Evolutionary conservation across 257 asterid species (phyloP), one percentile per base, ranked within the genome.

Genomic region (Rhazya stricta): DNA sequence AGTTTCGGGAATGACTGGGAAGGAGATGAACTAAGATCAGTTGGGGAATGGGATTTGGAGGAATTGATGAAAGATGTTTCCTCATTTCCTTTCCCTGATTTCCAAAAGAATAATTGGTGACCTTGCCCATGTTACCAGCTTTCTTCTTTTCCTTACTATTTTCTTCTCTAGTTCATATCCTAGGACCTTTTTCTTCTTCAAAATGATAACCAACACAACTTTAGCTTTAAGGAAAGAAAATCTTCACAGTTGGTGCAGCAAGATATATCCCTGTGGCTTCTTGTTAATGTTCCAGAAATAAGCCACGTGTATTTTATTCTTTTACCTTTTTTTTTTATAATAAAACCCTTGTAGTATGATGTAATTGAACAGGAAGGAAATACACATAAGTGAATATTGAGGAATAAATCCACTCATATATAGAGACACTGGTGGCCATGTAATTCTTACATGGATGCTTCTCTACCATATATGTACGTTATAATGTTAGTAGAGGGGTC

Each of bases 1-100:
- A 84, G 82, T 25, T 76, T 81, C 50, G 90, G 83, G 79, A 83
- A 85, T 75, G 87, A 80, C 67, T 89, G 89, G 81, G 91, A 85
- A 48, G 88, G 76, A 67, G 85, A 82, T 67, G 82, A 82, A 46
- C 19, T 79, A 34, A 84, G 81, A 71, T n/a, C 62, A 83, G 80
- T 76, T 36, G 90, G 81, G 53, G 94, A 87, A 73, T 89, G 89
- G 90, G 88, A 85, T 71, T 84, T 89, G 74, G 91, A 87, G 72
- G 94, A 87, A 58, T 78, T 87, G 80, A 89, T 89, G 94, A 86
- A 83, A 70, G 90, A 87, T 85, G 88, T 79, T 76, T 78, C 88
- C 12, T 78, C 86, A n/a, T 84, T 84, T 66, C 89, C 94, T 67
- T 82, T 83, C 57, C 84, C 81, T 66, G 84, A 88, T 80, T 86